A percentile compares a stretch with the other conserved stretches of the same genome.
phyloP scores from a whole-genome alignment of 495 filamentous ascomycete genomes.

The Lineolata rhizophorae region DNA sequence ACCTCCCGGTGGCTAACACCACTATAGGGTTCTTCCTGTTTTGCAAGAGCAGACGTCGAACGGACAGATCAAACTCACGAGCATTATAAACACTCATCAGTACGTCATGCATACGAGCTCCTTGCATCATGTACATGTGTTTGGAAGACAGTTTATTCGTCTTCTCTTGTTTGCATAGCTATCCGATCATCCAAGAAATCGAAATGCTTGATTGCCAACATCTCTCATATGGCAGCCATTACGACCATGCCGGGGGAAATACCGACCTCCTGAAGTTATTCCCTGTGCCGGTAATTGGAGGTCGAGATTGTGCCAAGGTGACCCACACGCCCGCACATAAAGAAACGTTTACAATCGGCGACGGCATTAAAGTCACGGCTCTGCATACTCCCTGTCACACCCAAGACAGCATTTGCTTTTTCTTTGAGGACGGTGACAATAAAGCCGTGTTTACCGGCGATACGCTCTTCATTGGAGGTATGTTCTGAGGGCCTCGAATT shows the following conservation, averaged over 20 bases:
- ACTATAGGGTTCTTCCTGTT: constrained; percentile 52
- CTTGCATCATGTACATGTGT: constrained; percentile 1
- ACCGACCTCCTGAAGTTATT: constrained; percentile 50
- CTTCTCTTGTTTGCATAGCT: neutral
- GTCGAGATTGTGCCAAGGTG: constrained; percentile 64
- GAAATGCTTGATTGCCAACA: too few species aligned
- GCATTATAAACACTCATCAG: constrained; percentile 96
- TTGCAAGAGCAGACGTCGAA: constrained; percentile 47
- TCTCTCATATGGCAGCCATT: constrained; percentile 50
- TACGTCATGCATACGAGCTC: constrained; percentile 32
- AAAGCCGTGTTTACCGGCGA: constrained; percentile 87
- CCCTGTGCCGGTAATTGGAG: constrained; percentile 57
- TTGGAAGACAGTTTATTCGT: constrained; percentile 1
- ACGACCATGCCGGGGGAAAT: constrained; percentile 91
- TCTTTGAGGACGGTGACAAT: constrained; percentile 51
- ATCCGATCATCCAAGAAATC: constrained; percentile 3
- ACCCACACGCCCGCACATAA: constrained; percentile 51
- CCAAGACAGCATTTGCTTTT: constrained; percentile 91
- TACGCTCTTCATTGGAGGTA: constrained; percentile 85
- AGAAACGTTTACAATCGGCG: constrained; percentile 63
- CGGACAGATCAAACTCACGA: constrained; percentile 59
- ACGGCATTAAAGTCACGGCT: constrained; percentile 61
- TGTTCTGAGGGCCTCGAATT: neutral
- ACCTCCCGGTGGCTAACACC: neutral
- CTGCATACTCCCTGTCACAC: constrained; percentile 94